Evolutionary conservation across 805 yeast genomes (phyloP).

Genomic region (Yamadazyma sp.): DNA sequence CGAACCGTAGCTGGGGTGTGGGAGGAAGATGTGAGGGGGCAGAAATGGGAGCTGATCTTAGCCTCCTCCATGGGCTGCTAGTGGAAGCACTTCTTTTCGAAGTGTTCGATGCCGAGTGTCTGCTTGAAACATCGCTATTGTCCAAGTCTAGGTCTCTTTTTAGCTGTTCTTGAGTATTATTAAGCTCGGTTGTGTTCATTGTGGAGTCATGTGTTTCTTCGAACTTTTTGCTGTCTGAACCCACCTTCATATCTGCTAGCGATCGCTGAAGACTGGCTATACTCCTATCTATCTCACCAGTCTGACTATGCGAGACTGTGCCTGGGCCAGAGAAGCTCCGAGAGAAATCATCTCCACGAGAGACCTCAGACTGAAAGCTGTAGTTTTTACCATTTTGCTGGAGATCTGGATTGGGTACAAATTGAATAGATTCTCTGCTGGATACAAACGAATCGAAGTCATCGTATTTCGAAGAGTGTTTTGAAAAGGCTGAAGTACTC

Average conservation of each 20-base stretch:
- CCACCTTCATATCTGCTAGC: slow-evolving; percentile 14
- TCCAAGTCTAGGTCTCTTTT: slow-evolving; percentile 21
- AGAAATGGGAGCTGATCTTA: slow-evolving; percentile 18
- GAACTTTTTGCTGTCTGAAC: slow-evolving; percentile 3
- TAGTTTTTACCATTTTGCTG: too few species aligned
- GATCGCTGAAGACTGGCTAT: slow-evolving; percentile 16
- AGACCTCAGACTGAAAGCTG: too few species aligned
- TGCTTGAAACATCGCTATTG: slow-evolving; percentile 13
- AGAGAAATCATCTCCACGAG: too few species aligned
- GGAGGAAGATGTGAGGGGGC: slow-evolving; percentile 9
- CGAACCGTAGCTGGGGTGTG: slow-evolving; percentile 6
- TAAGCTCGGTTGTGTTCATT: slow-evolving; percentile 15
- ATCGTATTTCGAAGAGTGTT: not conserved
- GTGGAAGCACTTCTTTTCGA: slow-evolving; percentile 12
- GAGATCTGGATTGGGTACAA: too few species aligned
- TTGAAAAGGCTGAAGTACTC: slow-evolving; percentile 7
- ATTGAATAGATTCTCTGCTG: slow-evolving; percentile 18
- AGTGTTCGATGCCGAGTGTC: slow-evolving; percentile 3
- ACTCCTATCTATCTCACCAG: too few species aligned
- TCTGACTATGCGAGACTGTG: too few species aligned
- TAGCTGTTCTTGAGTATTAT: slow-evolving; percentile 25
- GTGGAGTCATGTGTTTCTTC: slow-evolving; percentile 6
- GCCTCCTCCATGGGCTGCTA: slow-evolving; percentile 25
- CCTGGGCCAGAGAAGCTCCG: too few species aligned
- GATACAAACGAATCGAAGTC: slow-evolving; percentile 10